Evolutionary conservation across 768 basidiomycete genomes (phyloP).

Genomic region (Kwoniella bestiolae): DNA sequence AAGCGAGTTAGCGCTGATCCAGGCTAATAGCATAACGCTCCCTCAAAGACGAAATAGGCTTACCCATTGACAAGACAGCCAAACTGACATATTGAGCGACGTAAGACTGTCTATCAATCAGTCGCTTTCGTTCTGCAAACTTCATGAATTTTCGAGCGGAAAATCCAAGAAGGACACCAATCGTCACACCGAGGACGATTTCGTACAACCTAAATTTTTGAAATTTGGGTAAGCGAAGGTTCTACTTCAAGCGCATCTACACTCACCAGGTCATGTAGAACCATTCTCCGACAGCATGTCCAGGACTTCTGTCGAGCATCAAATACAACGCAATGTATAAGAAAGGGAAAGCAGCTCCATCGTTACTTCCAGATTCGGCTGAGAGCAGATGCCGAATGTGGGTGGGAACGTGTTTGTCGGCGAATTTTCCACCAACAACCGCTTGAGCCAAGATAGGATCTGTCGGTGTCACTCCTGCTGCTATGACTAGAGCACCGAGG

Average conservation of each 20-base stretch:
- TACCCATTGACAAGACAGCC: constrained; percentile 56
- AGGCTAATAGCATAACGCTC: not conserved
- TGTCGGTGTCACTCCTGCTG: constrained; percentile 90
- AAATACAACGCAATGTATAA: constrained; percentile 82
- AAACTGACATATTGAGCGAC: constrained; percentile 71
- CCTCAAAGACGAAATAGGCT: too few relatives aligned
- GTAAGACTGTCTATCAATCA: constrained; percentile 93
- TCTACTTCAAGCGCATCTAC: constrained; percentile 7
- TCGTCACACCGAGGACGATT: constrained; percentile 72
- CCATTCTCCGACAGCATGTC: constrained; percentile 81
- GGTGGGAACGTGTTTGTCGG: constrained; percentile 85
- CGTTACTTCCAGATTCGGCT: constrained; percentile 92
- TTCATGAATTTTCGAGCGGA: constrained; percentile 88
- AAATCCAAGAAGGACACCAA: constrained; percentile 76
- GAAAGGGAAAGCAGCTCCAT: constrained; percentile 96
- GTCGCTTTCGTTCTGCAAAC: constrained; percentile 80
- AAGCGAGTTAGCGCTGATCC: not conserved
- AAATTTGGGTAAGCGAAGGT: constrained; percentile 18
- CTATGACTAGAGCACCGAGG: constrained; percentile 84
- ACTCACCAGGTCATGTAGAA: constrained; percentile 69
- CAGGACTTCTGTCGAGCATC: constrained; percentile 67
- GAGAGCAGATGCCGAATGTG: constrained; percentile 80
- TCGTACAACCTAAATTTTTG: constrained; percentile 63
- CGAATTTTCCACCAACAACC: constrained; percentile 93
- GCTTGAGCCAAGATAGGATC: constrained; percentile 92